phyloP scores from a whole-genome alignment of 371 early-diverging fungal species.

The Apophysomyces sp. region DNA sequence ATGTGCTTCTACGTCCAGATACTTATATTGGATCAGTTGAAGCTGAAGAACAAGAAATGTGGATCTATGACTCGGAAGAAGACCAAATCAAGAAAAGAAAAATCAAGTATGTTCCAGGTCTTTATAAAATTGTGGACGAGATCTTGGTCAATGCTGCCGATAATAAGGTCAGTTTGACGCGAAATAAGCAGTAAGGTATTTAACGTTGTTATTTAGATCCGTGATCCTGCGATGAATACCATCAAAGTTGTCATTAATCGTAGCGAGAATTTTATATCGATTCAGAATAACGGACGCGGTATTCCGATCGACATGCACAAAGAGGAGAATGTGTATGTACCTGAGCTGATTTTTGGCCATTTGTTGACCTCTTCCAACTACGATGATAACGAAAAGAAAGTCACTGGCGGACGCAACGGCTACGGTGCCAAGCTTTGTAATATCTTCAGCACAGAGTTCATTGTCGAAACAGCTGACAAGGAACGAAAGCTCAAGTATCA shows the following conservation, averaged over 20 bases:
- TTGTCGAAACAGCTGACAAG: conserved; percentile 95
- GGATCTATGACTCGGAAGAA: conserved; percentile 76
- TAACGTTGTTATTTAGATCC: conserved; percentile 55
- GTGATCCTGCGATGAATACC: conserved; percentile 91
- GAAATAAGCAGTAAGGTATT: neutral
- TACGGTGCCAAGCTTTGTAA: conserved; percentile 99
- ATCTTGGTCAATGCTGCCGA: conserved; percentile 99
- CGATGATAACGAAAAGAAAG: conserved; percentile 98
- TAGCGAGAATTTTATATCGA: conserved; percentile 82
- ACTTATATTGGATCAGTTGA: conserved; percentile 99
- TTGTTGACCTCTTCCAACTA: conserved; percentile 99
- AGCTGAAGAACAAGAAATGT: conserved; percentile 81
- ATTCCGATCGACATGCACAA: conserved; percentile 98
- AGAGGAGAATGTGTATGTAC: conserved; percentile 95
- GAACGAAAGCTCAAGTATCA: conserved; percentile 74
- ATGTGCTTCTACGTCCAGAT: conserved; percentile 98
- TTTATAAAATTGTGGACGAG: conserved; percentile 99
- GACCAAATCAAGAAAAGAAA: conserved; percentile 70
- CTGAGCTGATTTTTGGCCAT: conserved; percentile 99
- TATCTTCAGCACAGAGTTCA: conserved; percentile 97
- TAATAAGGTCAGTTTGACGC: conserved; percentile 68
- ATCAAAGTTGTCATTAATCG: conserved; percentile 93
- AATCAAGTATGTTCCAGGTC: conserved; percentile 93
- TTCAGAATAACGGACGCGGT: conserved; percentile 97
- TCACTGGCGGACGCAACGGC: conserved; percentile 99